phyloP scores from a whole-genome alignment of 192 early-diverging fungal genomes.

The Kappamyces sp. region DNA sequence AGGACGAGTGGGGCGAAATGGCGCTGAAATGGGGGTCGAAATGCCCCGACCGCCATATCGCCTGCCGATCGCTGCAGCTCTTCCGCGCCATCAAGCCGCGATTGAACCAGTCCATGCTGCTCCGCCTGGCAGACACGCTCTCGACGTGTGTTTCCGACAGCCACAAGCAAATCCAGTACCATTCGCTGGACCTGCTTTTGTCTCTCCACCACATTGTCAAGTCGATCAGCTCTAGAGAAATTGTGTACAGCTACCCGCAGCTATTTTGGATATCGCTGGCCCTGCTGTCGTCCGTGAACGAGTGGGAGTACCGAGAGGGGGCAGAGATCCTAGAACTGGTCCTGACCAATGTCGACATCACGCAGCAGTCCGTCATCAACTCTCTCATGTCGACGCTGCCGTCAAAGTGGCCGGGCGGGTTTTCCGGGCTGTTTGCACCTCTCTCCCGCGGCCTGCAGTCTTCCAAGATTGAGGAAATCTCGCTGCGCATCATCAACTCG shows the following conservation, averaged over 20 bases:
- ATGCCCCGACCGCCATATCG: constrained; percentile 81
- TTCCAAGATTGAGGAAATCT: constrained; percentile 44
- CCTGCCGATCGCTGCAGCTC: constrained; percentile 79
- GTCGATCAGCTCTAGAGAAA: constrained; percentile 42
- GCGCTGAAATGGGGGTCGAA: constrained; percentile 77
- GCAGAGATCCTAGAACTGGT: constrained; percentile 61
- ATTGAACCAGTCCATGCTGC: constrained; percentile 68
- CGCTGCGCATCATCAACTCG: constrained; percentile 53
- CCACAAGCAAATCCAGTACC: constrained; percentile 71
- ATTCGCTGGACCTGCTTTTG: constrained; percentile 69
- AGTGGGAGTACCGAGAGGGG: constrained; percentile 70
- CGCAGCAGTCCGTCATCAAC: constrained; percentile 33
- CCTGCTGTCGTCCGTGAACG: constrained; percentile 63
- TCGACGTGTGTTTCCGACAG: constrained; percentile 73
- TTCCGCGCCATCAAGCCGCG: constrained; percentile 65
- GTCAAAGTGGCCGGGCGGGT: constrained; percentile 66
- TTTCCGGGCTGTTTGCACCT: constrained; percentile 68
- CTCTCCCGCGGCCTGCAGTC: constrained; percentile 66
- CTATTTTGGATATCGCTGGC: constrained; percentile 79
- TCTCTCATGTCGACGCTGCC: constrained; percentile 60
- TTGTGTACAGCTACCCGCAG: constrained; percentile 62
- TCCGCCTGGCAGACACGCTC: constrained; percentile 67
- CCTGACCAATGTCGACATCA: constrained; percentile 53
- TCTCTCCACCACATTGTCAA: constrained; percentile 62
- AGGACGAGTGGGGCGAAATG: constrained; percentile 64